Evolutionary conservation across 2,329 filamentous ascomycete genomes (phyloP), one percentile per base, ranked within the genome.

Genomic region (Pyricularia sp.): DNA sequence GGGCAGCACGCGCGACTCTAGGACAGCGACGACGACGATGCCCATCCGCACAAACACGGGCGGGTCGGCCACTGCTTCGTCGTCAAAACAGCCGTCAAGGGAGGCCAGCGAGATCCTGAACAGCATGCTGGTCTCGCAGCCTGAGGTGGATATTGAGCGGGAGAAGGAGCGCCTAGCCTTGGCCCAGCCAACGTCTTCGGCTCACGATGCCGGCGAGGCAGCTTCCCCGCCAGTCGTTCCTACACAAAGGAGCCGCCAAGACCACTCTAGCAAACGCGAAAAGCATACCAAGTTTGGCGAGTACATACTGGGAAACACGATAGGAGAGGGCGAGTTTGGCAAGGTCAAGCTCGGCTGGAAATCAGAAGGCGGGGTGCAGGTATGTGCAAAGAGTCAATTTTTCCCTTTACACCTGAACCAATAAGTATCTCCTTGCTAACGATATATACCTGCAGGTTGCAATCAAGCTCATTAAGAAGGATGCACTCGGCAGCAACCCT

Each of bases 321-420:
- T 99, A 62, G 94, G 94, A 62, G 94, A 99, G 79, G 94, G 94
- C 67, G 94, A 99, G 76, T 99, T 99, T 74, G 94, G 94, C 69
- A 99, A 99, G 75, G 94, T 99, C 71, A 97, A 97, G 77, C 86
- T 97, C 72, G 94, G 94, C 30, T 99, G 94, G 94, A 97, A 97
- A 76, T 90, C 91, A 74, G 93, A 96, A 76, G 93, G 92, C 66
- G 93, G 88, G 68, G 89, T 96, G 62, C 88, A 93, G 79, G 86
- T 88, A 78, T 2, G 70, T 60, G 28, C 44, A 35, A 9, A 6
- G 16, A 12, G 16, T 24, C 13, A 9, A 10, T 30, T 12, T 9
- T 16, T 31, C 33, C 19, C 33, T 53, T 26, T 10, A 3, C 53
- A n/a, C 10, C 4, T 62, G 22, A 22, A 9, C 53, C 22, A 12